phyloP scores from a whole-genome alignment of 768 basidiomycete species.

The Russula dissimulans region DNA sequence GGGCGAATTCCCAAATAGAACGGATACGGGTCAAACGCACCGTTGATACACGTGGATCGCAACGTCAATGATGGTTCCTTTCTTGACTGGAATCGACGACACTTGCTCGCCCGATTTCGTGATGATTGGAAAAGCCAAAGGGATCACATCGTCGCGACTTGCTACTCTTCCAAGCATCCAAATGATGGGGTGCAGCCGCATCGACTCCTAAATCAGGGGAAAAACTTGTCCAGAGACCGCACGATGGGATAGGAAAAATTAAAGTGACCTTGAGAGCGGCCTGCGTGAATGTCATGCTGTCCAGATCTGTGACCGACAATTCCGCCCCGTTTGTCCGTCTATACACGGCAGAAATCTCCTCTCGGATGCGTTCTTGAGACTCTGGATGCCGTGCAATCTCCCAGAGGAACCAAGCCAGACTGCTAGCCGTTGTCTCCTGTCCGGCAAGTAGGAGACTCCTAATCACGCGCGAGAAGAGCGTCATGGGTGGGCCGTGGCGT shows the following conservation, averaged over 20 bases:
- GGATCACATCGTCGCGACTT: conserved; percentile 5
- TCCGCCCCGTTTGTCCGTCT: neutral
- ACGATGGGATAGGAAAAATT: neutral
- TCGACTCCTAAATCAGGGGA: conserved; percentile 1
- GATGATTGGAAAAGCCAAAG: conserved; percentile 10
- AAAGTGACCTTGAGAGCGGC: conserved; percentile 10
- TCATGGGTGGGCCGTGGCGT: neutral
- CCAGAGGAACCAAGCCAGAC: conserved; percentile 15
- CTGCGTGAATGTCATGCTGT: conserved; percentile 9
- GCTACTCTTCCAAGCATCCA: conserved; percentile 8
- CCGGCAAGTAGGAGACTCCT: conserved; percentile 20
- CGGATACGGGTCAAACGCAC: neutral
- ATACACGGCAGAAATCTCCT: conserved; percentile 12
- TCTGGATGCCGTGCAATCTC: conserved; percentile 18
- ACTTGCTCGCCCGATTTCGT: conserved; percentile 10
- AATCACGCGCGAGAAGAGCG: too few relatives aligned
- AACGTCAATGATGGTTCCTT: conserved; percentile 10
- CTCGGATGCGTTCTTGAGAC: conserved; percentile 14
- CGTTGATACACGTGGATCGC: conserved; percentile 7
- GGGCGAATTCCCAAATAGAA: neutral
- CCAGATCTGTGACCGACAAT: conserved; percentile 5
- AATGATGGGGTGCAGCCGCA: conserved; percentile 14
- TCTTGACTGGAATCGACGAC: conserved; percentile 10
- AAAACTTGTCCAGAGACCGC: neutral
- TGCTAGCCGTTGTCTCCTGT: conserved; percentile 21